These are phyloP conservation scores for Microdochium trichocladiopsis DNA, from an alignment of 2,329 filamentous ascomycete genomes.

Conservation along the genomic window DNA sequence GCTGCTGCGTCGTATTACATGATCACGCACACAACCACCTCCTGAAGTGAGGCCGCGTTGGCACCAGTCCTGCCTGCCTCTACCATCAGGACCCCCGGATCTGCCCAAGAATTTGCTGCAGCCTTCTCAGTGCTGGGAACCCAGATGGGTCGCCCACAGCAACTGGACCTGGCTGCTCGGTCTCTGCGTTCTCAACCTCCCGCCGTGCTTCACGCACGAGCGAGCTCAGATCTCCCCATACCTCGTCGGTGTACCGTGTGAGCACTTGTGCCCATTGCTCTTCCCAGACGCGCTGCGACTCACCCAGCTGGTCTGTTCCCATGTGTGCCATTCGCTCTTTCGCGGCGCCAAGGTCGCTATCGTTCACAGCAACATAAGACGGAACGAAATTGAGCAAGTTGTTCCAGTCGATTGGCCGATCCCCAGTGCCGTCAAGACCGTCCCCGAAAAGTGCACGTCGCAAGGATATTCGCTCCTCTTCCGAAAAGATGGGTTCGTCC, in stretches of 20 bases:
- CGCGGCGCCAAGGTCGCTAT: constrained; percentile 1
- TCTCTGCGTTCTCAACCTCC: constrained; percentile 42
- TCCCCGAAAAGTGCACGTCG: constrained; percentile 15
- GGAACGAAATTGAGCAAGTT: constrained; percentile 44
- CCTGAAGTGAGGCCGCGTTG: too few relatives aligned
- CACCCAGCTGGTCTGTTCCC: constrained; percentile 26
- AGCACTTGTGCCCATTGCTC: constrained; percentile 49
- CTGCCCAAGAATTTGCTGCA: constrained; percentile 31
- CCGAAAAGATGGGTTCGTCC: constrained; percentile 6
- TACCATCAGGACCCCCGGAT: constrained; percentile 18
- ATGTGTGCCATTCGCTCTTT: constrained; percentile 20
- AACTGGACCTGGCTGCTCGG: constrained; percentile 7
- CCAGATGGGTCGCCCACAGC: constrained; percentile 11
- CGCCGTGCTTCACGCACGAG: constrained; percentile 47
- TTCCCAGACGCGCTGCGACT: not conserved
- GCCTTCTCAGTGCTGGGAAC: constrained; percentile 26
- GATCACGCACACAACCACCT: too few relatives aligned
- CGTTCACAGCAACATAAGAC: constrained; percentile 23
- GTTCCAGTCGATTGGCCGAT: constrained; percentile 27
- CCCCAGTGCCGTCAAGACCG: not conserved
- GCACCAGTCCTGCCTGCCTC: too few relatives aligned
- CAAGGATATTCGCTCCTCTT: constrained; percentile 11
- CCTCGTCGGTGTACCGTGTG: constrained; percentile 53
- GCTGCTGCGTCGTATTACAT: too few relatives aligned
- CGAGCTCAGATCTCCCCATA: constrained; percentile 58